Base-by-base conservation (phyloP, 2,329 filamentous ascomycete species). In the Pseudogymnoascus sp. region DNA sequence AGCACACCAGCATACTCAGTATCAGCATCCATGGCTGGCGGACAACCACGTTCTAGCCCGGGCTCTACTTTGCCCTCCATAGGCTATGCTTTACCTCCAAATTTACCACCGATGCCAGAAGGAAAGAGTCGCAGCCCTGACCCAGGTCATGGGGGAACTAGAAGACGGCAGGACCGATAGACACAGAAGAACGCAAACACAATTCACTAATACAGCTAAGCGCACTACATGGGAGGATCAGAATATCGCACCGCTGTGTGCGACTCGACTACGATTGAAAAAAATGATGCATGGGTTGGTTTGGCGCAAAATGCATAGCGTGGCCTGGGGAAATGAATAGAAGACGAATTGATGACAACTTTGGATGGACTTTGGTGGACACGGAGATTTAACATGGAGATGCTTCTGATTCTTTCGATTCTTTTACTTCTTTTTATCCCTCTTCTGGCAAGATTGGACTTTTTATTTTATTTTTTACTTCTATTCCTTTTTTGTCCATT, bases 1-100 rank as follows among this genome's bases (percentile, higher is more conserved):
- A 82, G 76, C 66, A 82, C 82, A n/a, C 81, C 82, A 40, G 80
- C 82, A 0, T 84, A 83, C 69, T 78, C 80, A 6, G 72, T 78
- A 61, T 70, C 70, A 38, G 67, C 69, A 68, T 66, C 69, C 1
- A 66, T 67, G 65, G 43, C 61, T 21, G 65, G 65, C 9, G 67
- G 69, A 3, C 71, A 70, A 61, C 12, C 28, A 23, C 31, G n/a
- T 8, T 59, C 64, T n/a, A 82, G 79, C 62, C 79, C 80, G 1
- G 76, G 77, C 1, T 75, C 76, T 11, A 71, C 75, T 46, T 72
- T 79, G 21, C 70, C 69, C 14, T 64, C 69, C 12, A 68, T 72
- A 60, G 68, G 67, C 12, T 69, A 65, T 34, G 49, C 49, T 34
- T 18, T 56, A 14, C 49, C 49, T 21, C 49, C 25, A 36, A 56